Percentiles rank a stretch among this genome's conserved stretches.
Conservation (phyloP, 495 filamentous ascomycete species). For the Neurospora intermedia region DNA sequence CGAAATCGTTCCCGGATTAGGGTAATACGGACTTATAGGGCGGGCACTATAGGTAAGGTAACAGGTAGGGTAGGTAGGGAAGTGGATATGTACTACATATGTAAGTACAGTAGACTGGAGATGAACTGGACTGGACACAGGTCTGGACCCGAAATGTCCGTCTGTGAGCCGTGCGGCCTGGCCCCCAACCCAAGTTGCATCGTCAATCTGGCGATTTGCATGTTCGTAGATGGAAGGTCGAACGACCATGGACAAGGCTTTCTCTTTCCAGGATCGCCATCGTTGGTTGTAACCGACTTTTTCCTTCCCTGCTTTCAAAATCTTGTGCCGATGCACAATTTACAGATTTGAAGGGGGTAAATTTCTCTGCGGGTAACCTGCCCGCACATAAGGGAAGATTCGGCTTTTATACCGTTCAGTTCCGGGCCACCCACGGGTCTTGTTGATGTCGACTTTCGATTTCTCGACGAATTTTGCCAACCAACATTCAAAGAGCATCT, state of each 20-base stretch:
- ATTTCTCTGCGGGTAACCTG: not conserved
- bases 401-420: not conserved
- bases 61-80: too few relatives aligned
- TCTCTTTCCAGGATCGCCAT: not conserved
- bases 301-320: not conserved
- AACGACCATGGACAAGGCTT: not conserved
- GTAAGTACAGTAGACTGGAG: too few relatives aligned
- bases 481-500: too few relatives aligned
- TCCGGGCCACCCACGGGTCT: not conserved
- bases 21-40: not conserved
- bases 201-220: not conserved
- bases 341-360: not conserved
- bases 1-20: not conserved
- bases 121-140: not conserved
- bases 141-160: not conserved
- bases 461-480: too few relatives aligned
- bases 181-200: not conserved
- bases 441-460: not conserved
- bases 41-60: not conserved
- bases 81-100: too few relatives aligned
- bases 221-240: not conserved
- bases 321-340: not conserved
- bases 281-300: not conserved
- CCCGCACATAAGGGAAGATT: not conserved
- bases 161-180: not conserved